Percentiles rank a stretch among this genome's conserved stretches.
These are phyloP conservation scores for Paramecium octaurelia DNA, from an alignment of 73 alveolate species.

Conservation along the genomic window DNA sequence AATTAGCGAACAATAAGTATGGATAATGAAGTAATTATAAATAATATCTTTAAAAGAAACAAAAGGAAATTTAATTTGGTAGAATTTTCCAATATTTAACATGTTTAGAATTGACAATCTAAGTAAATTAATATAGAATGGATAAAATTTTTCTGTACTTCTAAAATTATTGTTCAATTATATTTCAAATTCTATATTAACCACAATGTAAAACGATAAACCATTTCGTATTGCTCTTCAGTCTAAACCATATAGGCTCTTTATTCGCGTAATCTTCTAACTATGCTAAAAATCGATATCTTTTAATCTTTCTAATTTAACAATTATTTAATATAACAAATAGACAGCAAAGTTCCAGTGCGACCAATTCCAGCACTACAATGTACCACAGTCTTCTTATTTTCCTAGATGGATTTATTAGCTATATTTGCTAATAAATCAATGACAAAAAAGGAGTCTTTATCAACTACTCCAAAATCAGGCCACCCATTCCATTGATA, in stretches of 20 bases:
- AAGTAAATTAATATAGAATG: too few species aligned
- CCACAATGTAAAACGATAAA: slow-evolving; percentile 62
- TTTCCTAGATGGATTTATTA: neutral
- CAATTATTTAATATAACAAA: slow-evolving; percentile 44
- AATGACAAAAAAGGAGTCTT: slow-evolving; percentile 53
- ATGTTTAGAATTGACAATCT: too few species aligned
- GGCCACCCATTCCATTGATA: slow-evolving; percentile 83
- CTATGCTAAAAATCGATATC: slow-evolving; percentile 74
- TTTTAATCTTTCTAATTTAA: neutral
- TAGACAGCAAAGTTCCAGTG: slow-evolving; percentile 85
- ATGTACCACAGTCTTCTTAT: slow-evolving; percentile 76
- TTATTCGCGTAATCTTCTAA: slow-evolving; percentile 85
- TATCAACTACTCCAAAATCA: slow-evolving; percentile 84
- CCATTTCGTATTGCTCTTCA: slow-evolving; percentile 71
- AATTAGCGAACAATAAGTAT: too few species aligned
- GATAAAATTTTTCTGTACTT: too few species aligned
- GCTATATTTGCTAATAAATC: slow-evolving; percentile 58
- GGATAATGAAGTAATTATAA: too few species aligned
- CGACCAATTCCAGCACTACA: slow-evolving; percentile 95
- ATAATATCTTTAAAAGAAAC: too few species aligned
- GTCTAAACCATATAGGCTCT: slow-evolving; percentile 80
- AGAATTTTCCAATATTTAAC: too few species aligned
- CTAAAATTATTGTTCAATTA: neutral
- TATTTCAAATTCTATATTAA: neutral
- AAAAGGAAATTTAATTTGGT: too few species aligned